Conservation (phyloP, 805 yeast species). For the Wickerhamomyces bisporus region DNA sequence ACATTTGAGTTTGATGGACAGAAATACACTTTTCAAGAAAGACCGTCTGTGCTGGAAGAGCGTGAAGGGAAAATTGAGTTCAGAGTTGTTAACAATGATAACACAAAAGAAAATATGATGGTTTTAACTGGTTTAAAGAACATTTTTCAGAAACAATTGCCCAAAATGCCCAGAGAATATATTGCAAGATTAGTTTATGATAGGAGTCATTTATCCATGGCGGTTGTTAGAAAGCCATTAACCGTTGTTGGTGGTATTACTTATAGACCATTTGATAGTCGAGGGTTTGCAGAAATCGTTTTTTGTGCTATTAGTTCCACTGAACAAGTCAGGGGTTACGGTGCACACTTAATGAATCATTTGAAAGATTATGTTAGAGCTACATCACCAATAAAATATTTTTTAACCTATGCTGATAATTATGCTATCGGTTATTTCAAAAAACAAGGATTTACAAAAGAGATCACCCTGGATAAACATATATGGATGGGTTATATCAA, state of each 20-base stretch:
- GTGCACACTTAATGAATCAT: conserved; percentile 98
- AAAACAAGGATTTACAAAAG: conserved; percentile 97
- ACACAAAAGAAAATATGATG: conserved; percentile 79
- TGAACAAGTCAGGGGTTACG: conserved; percentile 97
- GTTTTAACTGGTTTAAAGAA: conserved; percentile 93
- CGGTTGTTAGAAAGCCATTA: conserved; percentile 88
- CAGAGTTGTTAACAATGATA: conserved; percentile 94
- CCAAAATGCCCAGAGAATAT: conserved; percentile 98
- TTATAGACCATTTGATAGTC: conserved; percentile 84
- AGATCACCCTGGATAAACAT: conserved; percentile 75
- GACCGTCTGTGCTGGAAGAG: conserved; percentile 94
- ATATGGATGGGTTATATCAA: conserved; percentile 98
- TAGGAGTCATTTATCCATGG: conserved; percentile 90
- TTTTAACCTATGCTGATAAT: conserved; percentile 95
- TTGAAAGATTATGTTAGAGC: conserved; percentile 90
- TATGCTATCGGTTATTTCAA: conserved; percentile 98
- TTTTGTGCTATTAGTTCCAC: conserved; percentile 97
- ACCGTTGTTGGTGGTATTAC: conserved; percentile 98
- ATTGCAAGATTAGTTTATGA: conserved; percentile 93
- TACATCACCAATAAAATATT: conserved; percentile 79
- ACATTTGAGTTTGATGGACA: conserved; percentile 61
- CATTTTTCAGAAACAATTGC: conserved; percentile 94
- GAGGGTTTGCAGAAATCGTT: conserved; percentile 96
- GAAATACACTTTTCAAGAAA: conserved; percentile 76
- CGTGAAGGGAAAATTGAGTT: conserved; percentile 90